Percentiles rank a stretch among this genome's conserved stretches.
These are phyloP conservation scores for Melaleuca quinquenervia DNA, from an alignment of 345 rosid genomes.

Conservation along the genomic window DNA sequence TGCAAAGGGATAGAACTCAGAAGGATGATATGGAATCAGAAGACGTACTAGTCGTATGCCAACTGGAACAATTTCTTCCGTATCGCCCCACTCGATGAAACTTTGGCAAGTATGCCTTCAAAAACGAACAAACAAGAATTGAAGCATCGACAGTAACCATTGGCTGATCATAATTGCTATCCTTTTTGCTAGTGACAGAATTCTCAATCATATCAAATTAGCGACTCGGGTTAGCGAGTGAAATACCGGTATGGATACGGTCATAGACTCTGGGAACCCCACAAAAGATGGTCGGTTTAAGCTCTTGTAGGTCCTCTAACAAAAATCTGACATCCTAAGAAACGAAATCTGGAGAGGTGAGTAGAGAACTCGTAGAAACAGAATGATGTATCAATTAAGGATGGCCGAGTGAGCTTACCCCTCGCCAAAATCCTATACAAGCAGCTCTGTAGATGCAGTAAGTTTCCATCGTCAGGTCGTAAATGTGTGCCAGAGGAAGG, in stretches of 20 bases:
- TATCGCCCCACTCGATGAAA: constrained; percentile 55
- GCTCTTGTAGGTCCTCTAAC: constrained; percentile 79
- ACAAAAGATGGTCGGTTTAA: constrained; percentile 73
- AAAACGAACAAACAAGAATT: not conserved
- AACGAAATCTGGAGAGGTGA: not conserved
- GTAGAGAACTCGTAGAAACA: not conserved
- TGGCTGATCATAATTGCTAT: not conserved
- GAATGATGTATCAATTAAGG: not conserved
- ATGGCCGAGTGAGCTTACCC: constrained; percentile 26
- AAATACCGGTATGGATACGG: constrained; percentile 59
- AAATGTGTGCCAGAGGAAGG: constrained; percentile 89
- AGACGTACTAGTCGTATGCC: constrained; percentile 76
- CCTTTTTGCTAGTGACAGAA: not conserved
- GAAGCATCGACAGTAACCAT: not conserved
- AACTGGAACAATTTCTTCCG: constrained; percentile 56
- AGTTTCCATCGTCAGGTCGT: constrained; percentile 75
- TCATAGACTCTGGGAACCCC: constrained; percentile 93
- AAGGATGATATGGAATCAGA: not conserved
- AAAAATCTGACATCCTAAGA: constrained; percentile 56
- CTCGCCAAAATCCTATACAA: constrained; percentile 85
- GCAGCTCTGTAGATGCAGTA: constrained; percentile 72
- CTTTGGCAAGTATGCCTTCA: constrained; percentile 55
- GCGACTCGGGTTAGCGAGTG: not conserved
- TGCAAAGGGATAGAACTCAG: not conserved
- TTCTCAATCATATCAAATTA: not conserved